Percentiles rank a stretch among this genome's conserved stretches.
phyloP scores from a whole-genome alignment of 495 filamentous ascomycete species.

The Astrothelium subdiscretum region DNA sequence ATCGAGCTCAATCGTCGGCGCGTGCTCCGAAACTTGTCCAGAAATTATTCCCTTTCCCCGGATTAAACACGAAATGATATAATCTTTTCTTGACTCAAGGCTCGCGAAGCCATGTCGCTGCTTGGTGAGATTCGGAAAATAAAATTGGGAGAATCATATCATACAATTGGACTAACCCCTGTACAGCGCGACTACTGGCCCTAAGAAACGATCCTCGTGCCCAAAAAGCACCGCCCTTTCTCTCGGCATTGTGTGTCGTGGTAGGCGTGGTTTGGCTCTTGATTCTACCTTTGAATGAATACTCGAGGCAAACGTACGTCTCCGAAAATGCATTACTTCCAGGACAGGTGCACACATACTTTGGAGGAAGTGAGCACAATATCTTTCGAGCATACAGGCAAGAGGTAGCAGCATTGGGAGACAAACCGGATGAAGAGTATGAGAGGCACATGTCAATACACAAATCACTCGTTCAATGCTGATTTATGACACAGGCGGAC shows the following conservation, averaged over 20 bases:
- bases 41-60: background rate
- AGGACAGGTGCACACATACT: slow-evolving; percentile 95
- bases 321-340: slow-evolving; percentile 95
- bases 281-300: slow-evolving; percentile 81
- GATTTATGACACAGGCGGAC: slow-evolving; percentile 17
- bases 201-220: slow-evolving; percentile 57
- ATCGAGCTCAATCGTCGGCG: slow-evolving; percentile 23
- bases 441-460: background rate
- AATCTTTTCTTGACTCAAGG: background rate
- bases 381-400: slow-evolving; percentile 85
- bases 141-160: background rate
- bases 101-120: background rate
- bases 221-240: slow-evolving; percentile 63
- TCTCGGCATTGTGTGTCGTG: slow-evolving; percentile 78
- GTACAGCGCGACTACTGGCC: slow-evolving; percentile 23
- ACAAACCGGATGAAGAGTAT: slow-evolving; percentile 20
- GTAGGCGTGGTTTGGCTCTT: slow-evolving; percentile 88
- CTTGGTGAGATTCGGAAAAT: background rate
- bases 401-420: slow-evolving; percentile 50
- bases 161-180: slow-evolving; percentile 5
- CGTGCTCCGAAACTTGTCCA: background rate
- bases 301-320: slow-evolving; percentile 88
- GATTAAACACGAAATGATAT: background rate
- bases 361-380: slow-evolving; percentile 88
- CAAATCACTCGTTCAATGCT: background rate